Conservation (phyloP, 805 yeast genomes). For the Kodamaea lidongshanica region DNA sequence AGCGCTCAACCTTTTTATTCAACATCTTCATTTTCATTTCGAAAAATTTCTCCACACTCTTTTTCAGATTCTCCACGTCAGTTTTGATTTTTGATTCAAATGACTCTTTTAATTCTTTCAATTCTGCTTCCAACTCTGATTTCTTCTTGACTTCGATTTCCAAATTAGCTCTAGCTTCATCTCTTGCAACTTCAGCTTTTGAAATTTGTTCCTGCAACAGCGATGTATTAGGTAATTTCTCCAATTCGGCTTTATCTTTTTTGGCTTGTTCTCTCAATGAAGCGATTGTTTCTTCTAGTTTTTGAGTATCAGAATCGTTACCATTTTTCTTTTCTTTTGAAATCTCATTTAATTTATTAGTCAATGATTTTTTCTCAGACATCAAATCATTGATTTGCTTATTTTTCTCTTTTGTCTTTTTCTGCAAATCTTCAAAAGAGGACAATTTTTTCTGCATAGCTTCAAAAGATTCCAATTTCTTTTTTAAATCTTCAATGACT, state of each 20-base stretch:
- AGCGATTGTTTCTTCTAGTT: no score
- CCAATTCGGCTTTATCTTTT: no score
- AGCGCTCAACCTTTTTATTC: conserved; percentile 47
- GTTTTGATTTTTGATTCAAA: conserved; percentile 10
- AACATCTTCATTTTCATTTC: conserved; percentile 54
- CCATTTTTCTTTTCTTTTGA: background rate
- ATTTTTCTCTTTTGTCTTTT: no score
- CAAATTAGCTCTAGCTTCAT: conserved; percentile 2
- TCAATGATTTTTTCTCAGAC: no score
- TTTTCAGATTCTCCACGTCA: conserved; percentile 37
- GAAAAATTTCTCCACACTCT: conserved; percentile 50
- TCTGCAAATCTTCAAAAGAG: conserved; percentile 17
- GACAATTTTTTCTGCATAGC: conserved; percentile 14
- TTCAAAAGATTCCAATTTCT: conserved; percentile 12
- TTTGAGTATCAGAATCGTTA: no score
- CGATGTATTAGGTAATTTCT: no score
- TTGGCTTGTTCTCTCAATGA: no score
- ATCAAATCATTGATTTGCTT: no score
- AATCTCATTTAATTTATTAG: conserved; percentile 7
- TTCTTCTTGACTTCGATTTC: no score
- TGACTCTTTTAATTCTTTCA: conserved; percentile 1
- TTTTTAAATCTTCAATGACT: conserved; percentile 9
- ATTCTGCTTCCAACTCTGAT: conserved; percentile 3
- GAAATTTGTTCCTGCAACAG: no score
- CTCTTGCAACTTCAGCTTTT: no score